A percentile compares a stretch with the other conserved stretches of the same genome.
These are phyloP conservation scores for Pluteus cervinus DNA, from an alignment of 768 basidiomycete genomes.

Conservation along the genomic window DNA sequence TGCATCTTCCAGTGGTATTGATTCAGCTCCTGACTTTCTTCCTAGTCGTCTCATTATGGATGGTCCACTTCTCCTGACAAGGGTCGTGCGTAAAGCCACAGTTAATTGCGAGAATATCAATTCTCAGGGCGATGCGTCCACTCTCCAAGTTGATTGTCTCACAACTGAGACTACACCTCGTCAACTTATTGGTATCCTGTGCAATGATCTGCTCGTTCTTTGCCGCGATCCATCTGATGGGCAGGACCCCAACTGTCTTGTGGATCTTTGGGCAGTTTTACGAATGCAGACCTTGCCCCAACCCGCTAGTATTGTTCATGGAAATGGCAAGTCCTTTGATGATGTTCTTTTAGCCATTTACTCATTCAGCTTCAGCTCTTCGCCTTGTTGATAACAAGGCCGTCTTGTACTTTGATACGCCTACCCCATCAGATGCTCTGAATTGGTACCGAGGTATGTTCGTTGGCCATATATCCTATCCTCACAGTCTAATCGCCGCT, in stretches of 20 bases:
- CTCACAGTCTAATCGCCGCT: conserved; percentile 3
- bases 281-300: conserved; percentile 92
- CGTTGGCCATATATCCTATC: neutral
- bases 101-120: conserved; percentile 78
- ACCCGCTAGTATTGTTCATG: conserved; percentile 86
- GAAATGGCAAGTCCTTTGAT: conserved; percentile 51
- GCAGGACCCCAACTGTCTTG: conserved; percentile 61
- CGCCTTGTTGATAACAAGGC: conserved; percentile 91
- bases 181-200: conserved; percentile 74
- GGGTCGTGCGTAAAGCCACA: conserved; percentile 84
- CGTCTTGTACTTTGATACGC: conserved; percentile 83
- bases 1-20: conserved; percentile 4
- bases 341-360: conserved; percentile 5
- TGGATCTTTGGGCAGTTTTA: conserved; percentile 96
- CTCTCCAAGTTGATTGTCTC: conserved; percentile 87
- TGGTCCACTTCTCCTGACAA: conserved; percentile 75
- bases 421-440: conserved; percentile 76
- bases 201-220: conserved; percentile 90
- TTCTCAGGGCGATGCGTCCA: conserved; percentile 69
- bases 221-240: conserved; percentile 84
- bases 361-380: conserved; percentile 43
- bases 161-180: conserved; percentile 81
- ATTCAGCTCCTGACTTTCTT: conserved; percentile 9
- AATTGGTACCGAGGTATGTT: conserved; percentile 84
- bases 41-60: conserved; percentile 88